Evolutionary conservation across 371 early-diverging fungal species (phyloP).

Genomic region (Haplosporangium sp.): DNA sequence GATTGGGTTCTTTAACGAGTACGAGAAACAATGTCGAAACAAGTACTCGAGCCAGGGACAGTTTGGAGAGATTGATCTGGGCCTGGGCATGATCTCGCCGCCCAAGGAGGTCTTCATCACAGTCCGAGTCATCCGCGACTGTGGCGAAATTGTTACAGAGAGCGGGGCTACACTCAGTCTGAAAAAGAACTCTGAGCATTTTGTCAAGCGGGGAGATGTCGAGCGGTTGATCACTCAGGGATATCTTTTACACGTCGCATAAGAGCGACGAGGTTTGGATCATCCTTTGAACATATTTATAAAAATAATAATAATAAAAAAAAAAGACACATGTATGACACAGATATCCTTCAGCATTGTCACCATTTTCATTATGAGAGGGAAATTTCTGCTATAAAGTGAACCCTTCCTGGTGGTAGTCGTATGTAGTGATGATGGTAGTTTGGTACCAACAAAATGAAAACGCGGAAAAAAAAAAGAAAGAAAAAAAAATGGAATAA

Average conservation of each 20-base stretch:
- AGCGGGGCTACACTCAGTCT: constrained; percentile 77
- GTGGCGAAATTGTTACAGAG: constrained; percentile 90
- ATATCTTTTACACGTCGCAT: constrained; percentile 75
- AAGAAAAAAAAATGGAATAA: neutral
- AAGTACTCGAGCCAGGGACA: constrained; percentile 32
- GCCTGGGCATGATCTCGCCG: constrained; percentile 77
- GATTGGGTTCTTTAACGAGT: constrained; percentile 68
- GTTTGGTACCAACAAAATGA: no score
- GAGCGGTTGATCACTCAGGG: constrained; percentile 90
- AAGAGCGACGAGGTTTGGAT: neutral
- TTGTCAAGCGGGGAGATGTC: constrained; percentile 86
- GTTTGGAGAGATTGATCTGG: constrained; percentile 78
- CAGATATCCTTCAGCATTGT: no score
- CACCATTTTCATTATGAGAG: no score
- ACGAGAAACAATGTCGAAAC: constrained; percentile 68
- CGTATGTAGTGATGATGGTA: no score
- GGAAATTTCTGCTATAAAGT: no score
- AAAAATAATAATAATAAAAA: neutral
- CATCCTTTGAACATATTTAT: no score
- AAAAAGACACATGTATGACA: no score
- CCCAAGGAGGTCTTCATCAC: constrained; percentile 90
- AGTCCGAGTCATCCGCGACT: constrained; percentile 87
- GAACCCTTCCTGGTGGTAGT: no score
- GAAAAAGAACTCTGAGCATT: constrained; percentile 83
- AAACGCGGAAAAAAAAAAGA: neutral